A percentile compares a stretch with the other conserved stretches of the same genome.
phyloP scores from a whole-genome alignment of 2,329 filamentous ascomycete genomes.

The Penicillium sumatraense region DNA sequence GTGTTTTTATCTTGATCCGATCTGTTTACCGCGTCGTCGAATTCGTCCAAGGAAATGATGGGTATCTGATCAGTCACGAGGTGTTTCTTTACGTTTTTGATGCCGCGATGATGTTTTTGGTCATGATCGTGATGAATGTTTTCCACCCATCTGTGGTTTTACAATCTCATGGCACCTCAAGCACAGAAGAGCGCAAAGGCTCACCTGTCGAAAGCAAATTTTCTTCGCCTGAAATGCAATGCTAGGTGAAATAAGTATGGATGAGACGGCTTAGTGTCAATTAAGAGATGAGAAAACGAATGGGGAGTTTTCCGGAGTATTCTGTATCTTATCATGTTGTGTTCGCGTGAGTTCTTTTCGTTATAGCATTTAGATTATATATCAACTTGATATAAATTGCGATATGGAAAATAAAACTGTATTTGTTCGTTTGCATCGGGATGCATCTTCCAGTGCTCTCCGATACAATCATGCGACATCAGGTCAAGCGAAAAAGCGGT shows the following conservation, averaged over 20 bases:
- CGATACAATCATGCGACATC: neutral
- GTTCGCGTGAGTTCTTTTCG: too few relatives aligned
- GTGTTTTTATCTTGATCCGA: conserved; percentile 26
- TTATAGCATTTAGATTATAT: too few relatives aligned
- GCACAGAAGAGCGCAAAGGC: neutral
- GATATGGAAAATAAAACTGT: too few relatives aligned
- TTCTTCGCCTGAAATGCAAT: neutral
- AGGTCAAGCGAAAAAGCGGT: conserved; percentile 16
- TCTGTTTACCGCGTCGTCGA: conserved; percentile 27
- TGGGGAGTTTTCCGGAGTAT: neutral
- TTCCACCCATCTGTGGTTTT: conserved; percentile 1
- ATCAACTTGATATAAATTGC: too few relatives aligned
- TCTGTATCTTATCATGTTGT: too few relatives aligned
- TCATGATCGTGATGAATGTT: conserved; percentile 12
- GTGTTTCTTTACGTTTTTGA: conserved; percentile 29
- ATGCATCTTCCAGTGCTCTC: neutral
- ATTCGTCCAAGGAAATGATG: conserved; percentile 25
- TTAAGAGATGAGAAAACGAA: neutral
- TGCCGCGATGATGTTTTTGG: conserved; percentile 45
- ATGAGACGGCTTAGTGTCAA: neutral
- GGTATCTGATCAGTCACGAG: conserved; percentile 28
- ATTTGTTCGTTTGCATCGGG: too few relatives aligned
- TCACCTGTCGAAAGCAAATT: neutral
- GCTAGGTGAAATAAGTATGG: neutral
- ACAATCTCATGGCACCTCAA: neutral